These are phyloP conservation scores for Leishmania gerbilli DNA, from an alignment of 208 protist species.

Conservation along the genomic window DNA sequence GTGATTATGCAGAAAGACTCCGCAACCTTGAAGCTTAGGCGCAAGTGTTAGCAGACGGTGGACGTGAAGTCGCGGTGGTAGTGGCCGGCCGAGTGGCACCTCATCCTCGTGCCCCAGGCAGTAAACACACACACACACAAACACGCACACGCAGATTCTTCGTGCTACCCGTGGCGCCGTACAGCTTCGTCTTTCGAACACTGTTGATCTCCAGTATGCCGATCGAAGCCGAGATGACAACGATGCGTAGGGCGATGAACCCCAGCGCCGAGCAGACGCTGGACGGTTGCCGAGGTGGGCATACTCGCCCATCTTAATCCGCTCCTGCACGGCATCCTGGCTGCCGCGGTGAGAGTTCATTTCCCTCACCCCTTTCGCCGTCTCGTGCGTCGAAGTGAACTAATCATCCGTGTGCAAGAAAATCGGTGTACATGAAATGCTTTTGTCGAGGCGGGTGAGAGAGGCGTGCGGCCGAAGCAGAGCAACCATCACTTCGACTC, in stretches of 20 bases:
- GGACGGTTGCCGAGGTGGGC: slow-evolving; percentile 30
- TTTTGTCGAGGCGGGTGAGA: too few species aligned
- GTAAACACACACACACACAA: slow-evolving; percentile 1
- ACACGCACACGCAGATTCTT: slow-evolving; percentile 45
- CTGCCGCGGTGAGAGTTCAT: slow-evolving; percentile 11
- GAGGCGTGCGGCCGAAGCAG: too few species aligned
- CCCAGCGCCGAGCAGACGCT: slow-evolving; percentile 37
- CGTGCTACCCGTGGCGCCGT: slow-evolving; percentile 1
- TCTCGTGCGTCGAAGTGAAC: slow-evolving; percentile 7
- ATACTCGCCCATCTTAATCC: slow-evolving; percentile 34
- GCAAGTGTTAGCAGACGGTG: slow-evolving; percentile 51
- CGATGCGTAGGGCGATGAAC: slow-evolving; percentile 45
- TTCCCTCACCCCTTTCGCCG: slow-evolving; percentile 19
- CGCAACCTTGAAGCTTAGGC: slow-evolving; percentile 44
- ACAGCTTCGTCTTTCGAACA: slow-evolving; percentile 28
- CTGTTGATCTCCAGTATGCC: slow-evolving; percentile 43
- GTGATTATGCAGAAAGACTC: slow-evolving; percentile 71
- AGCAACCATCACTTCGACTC: too few species aligned
- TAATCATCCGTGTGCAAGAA: slow-evolving; percentile 7
- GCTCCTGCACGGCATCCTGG: slow-evolving; percentile 13
- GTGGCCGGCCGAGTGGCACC: slow-evolving; percentile 48
- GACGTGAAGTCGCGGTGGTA: slow-evolving; percentile 42
- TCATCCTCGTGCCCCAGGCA: slow-evolving; percentile 54
- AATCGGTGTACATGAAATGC: too few species aligned
- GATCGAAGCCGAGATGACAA: slow-evolving; percentile 49